Conservation (phyloP, 139 green algal genomes). For the Parachlorella kessleri region DNA sequence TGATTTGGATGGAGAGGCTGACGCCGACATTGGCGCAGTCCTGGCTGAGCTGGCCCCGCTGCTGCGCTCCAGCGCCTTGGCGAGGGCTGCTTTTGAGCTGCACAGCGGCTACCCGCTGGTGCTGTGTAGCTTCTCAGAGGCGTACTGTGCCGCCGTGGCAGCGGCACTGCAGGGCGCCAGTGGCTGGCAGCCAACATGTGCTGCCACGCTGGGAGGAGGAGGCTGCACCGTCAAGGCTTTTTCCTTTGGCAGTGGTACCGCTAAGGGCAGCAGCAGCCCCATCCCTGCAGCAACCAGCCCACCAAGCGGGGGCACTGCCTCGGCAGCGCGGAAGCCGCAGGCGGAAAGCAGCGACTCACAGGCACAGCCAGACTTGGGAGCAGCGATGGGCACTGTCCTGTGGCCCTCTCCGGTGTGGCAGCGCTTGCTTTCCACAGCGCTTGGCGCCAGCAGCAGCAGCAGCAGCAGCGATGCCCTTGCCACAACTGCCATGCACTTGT, state of each 20-base stretch:
- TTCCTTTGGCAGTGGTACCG: no score
- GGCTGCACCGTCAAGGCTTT: no score
- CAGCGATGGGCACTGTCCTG: no score
- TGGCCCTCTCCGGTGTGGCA: background rate
- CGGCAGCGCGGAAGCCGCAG: no score
- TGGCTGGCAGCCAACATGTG: background rate
- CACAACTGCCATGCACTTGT: background rate
- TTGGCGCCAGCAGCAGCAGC: background rate
- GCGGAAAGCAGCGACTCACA: no score
- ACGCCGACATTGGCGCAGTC: background rate
- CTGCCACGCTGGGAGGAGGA: no score
- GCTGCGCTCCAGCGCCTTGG: background rate
- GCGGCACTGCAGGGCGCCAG: background rate
- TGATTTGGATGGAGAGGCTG: background rate
- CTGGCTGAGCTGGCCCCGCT: background rate
- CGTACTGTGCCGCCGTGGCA: background rate
- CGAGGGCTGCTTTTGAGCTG: background rate
- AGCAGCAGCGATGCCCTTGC: background rate
- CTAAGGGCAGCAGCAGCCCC: no score
- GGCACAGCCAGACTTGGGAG: no score
- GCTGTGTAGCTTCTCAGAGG: background rate
- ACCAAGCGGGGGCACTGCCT: no score
- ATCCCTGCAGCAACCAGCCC: no score
- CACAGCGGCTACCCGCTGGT: background rate
- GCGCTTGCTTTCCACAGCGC: background rate